phyloP scores from a whole-genome alignment of 23 red algal genomes.

The Pyropia haitanensis region DNA sequence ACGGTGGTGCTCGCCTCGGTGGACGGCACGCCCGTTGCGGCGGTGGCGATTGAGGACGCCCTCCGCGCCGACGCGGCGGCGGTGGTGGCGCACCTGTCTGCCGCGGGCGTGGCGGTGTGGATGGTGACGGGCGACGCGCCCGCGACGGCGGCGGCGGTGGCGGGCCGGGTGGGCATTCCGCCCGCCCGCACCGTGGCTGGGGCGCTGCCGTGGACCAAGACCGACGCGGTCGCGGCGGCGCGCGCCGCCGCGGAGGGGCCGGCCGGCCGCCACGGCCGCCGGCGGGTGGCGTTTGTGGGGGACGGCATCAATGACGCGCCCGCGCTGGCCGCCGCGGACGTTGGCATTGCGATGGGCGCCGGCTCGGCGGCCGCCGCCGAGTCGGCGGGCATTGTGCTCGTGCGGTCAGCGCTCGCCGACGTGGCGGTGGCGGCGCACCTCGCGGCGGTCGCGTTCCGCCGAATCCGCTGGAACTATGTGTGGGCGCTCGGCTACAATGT shows the following conservation, averaged over 20 bases:
- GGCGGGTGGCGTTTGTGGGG: slow-evolving; percentile 27
- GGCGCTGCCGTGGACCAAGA: slow-evolving; percentile 24
- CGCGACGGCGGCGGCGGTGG: slow-evolving; percentile 14
- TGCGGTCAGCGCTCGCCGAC: slow-evolving; percentile 18
- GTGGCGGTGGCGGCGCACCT: slow-evolving; percentile 11
- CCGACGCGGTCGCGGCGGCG: slow-evolving; percentile 4
- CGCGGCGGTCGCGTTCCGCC: slow-evolving; percentile 7
- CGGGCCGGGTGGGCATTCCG: slow-evolving; percentile 19
- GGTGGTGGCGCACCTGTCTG: slow-evolving; percentile 9
- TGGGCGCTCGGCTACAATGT: slow-evolving; percentile 47
- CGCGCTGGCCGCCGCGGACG: slow-evolving; percentile 40
- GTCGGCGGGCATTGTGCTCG: slow-evolving; percentile 12
- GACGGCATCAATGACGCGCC: slow-evolving; percentile 58
- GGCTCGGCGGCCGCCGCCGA: slow-evolving; percentile 16
- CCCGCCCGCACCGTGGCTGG: slow-evolving; percentile 7
- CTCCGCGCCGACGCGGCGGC: slow-evolving; percentile 13
- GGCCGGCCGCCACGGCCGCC: background rate
- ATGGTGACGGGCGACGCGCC: slow-evolving; percentile 27
- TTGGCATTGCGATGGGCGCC: slow-evolving; percentile 35
- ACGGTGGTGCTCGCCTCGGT: slow-evolving; percentile 30
- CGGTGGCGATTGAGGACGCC: slow-evolving; percentile 38
- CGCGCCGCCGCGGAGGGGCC: background rate
- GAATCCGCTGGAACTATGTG: slow-evolving; percentile 31
- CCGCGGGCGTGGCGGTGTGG: slow-evolving; percentile 2
- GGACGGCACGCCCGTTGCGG: background rate